A percentile compares a stretch with the other conserved stretches of the same genome.
Conservation (phyloP, 257 asterid species). For the Nicotiana obtusifolia region DNA sequence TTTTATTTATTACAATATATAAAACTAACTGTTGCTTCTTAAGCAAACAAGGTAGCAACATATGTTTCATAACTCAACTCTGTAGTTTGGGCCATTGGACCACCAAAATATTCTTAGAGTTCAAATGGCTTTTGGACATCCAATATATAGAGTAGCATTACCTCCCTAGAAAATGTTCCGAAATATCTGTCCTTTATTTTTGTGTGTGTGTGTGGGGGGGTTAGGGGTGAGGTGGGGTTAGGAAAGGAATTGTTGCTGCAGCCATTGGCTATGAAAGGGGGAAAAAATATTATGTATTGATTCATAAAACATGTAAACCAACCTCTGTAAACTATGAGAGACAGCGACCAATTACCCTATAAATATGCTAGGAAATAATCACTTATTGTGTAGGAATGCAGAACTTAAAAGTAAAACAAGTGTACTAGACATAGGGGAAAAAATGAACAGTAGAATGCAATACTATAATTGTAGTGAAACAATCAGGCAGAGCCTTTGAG, state of each 20-base stretch:
- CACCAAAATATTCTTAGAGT: background rate
- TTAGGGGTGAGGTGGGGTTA: background rate
- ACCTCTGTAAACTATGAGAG: background rate
- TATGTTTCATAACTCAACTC: background rate
- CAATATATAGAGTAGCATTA: background rate
- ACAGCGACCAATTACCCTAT: constrained; percentile 2
- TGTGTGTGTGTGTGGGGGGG: background rate
- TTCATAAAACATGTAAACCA: constrained; percentile 2
- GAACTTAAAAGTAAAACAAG: background rate
- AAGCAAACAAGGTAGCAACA: background rate
- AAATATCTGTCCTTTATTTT: background rate
- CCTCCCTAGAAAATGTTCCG: background rate
- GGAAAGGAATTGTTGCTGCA: background rate
- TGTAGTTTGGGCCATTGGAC: background rate
- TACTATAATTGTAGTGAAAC: background rate
- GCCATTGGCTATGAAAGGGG: background rate
- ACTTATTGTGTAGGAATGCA: constrained; percentile 5
- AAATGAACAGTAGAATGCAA: constrained; percentile 7
- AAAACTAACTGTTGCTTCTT: background rate
- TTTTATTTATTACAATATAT: background rate
- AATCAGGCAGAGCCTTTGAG: constrained; percentile 26
- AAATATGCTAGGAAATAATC: background rate
- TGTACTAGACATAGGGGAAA: background rate
- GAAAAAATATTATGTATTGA: background rate
- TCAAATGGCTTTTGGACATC: background rate